Evolutionary conservation across 129 eudicot species (phyloP), one percentile per base, ranked within the genome.

Genomic region (Helianthus tuberosus): DNA sequence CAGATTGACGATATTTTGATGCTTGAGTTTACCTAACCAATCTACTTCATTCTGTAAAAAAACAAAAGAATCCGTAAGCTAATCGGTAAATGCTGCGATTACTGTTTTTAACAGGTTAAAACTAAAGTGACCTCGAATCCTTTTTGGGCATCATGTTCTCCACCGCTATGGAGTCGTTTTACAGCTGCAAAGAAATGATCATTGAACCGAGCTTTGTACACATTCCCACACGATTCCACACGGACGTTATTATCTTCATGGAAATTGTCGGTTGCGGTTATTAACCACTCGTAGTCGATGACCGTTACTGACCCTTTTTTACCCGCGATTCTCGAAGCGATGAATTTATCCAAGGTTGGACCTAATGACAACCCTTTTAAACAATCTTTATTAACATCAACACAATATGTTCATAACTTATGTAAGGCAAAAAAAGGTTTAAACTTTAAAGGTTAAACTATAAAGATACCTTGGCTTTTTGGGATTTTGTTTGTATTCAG

Each of bases 41-140:
- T 78, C 86, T n/a, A 90, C 78, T 82, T 88, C 98, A 85, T 90
- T 94, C 98, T 94, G 96, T 83, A 88, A 80, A 53, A 53, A 46
- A 36, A 23, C 46, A 41, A 41, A 41, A 41, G 46, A 78, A 52
- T 7, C 71, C 62, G 41, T 25, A 8, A 81, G 5, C 35, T 16
- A 66, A 55, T 48, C 27, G 23, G 68, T 41, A 41, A 41, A 41
- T 8, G 46, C 46, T 41, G 10, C 46, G 46, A 41, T 41, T 5
- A 41, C 46, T 0, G 8, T 8, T 41, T 38, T 41, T 41, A 41
- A 41, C 46, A 0, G 46, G 8, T 0, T 5, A 25, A 54, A 61
- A 69, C 11, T 32, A 41, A 41, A 41, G 46, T 66, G 35, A 94
- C 98, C 98, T 94, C 87, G 72, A 90, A 94, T 86, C 79, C 89